Evolutionary conservation across 2,329 filamentous ascomycete species (phyloP), one percentile per base, ranked within the genome.

Genomic region (Chaetomiaceae sp.): DNA sequence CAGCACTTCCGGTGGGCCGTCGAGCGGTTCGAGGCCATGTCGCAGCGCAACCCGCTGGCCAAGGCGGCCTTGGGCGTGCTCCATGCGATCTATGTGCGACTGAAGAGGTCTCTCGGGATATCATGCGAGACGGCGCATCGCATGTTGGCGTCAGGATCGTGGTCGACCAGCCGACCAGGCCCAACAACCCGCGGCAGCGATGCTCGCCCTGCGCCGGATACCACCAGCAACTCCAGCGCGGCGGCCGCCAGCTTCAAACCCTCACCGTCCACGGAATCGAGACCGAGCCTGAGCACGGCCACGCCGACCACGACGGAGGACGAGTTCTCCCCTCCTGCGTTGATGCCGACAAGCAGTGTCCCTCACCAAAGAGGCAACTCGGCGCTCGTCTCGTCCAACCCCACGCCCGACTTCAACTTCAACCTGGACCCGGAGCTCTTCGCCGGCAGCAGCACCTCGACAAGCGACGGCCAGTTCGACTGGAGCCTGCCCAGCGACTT

Each of bases 1-100:
- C 78, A 80, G 61, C 80, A 84, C 59, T 83, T 82, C 58, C 74
- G 77, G 40, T 83, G 80, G 79, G 77, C 78, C 1, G 76, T 81
- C 56, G 75, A 82, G 59, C 73, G 81, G 5, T 84, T 84, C 58
- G 72, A 78, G 49, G 75, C 72, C 36, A 83, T 84, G 72, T 72
- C 74, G 14, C 70, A 71, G 25, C 72, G 76, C 23, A 84, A 82
- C 55, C 67, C 72, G 1, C 72, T 83, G 22, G 81, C 80, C 3
- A 76, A 72, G 39, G 72, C 78, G 2, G 81, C 79, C 0, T 68
- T 79, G 15, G 76, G 78, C 9, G 79, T 84, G 1, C 66, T 84
- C 9, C 75, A 74, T 57, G 79, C 79, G 14, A 79, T 83, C 44
- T 72, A 77, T 47, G 68, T 76, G 53, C 76, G 80, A 20, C 72